Base-by-base conservation (phyloP, 2,329 filamentous ascomycete species). In the Xylaria digitata region DNA sequence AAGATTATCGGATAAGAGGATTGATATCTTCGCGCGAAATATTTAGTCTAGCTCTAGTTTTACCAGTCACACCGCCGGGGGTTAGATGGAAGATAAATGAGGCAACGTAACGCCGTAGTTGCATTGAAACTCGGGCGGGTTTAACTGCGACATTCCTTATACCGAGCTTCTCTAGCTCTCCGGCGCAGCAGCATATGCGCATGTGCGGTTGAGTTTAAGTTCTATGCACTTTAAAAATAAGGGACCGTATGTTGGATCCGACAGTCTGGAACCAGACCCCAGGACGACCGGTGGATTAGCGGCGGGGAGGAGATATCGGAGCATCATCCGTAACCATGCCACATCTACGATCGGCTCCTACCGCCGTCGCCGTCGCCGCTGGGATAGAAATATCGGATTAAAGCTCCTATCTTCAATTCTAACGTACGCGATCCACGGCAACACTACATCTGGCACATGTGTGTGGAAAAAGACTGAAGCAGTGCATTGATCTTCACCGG, bases 191-290 rank as follows among this genome's bases (percentile, higher is more conserved):
- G 37, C 40, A 66, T n/a, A 50, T 45, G 58, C 21, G 48, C 58
- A 17, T 13, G 43, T 9, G 64, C 30, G 17, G 54, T 59, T 26
- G 42, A 49, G n/a, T 37, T 54, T 58, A 59, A 66, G 53, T 63
- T 63, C 40, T 42, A 45, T 43, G 54, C 59, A 21, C 34, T 32
- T 30, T 30, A 42, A 26, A 15, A 19, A 42, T 32, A 48, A 54
- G 40, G 53, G 42, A n/a, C 46, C 30, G 13, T 49, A 42, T 56
- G 17, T 49, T 32, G 46, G 58, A 62, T 56, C 63, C 63, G 58
- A 48, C 52, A 66, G 52, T 63, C 53, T 55, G 64, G 42, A 49
- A 37, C 46, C n/a, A 59, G 59, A 50, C 64, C 63, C 59, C 42
- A 63, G 46, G 53, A 61, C 56, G 52, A 49, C 40, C 13, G 57